Evolutionary conservation across 768 basidiomycete genomes (phyloP).

Genomic region (Pholiota microspora): DNA sequence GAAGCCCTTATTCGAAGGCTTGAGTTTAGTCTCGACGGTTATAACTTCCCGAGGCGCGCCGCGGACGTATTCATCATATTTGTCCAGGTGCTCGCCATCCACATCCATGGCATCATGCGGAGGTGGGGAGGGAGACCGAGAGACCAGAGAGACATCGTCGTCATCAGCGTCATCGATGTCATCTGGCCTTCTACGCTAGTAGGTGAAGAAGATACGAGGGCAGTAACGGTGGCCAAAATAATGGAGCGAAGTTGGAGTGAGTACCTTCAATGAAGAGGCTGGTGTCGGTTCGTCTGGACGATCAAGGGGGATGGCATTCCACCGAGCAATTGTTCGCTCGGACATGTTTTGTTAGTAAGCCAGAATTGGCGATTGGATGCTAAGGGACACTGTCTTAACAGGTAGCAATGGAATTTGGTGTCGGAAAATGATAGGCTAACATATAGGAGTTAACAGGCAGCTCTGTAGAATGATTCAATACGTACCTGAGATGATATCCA

Average conservation of each 20-base stretch:
- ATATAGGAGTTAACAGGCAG: not conserved
- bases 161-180: conserved; percentile 57
- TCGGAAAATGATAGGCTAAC: not conserved
- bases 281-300: conserved; percentile 21
- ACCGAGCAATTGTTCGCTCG: conserved; percentile 58
- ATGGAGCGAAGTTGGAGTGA: conserved; percentile 46
- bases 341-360: conserved; percentile 45
- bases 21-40: conserved; percentile 81
- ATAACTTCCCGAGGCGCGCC: conserved; percentile 59
- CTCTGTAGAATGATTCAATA: not conserved
- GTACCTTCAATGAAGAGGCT: conserved; percentile 59
- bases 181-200: conserved; percentile 64
- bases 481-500: not conserved
- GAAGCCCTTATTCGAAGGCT: conserved; percentile 78
- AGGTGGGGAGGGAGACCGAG: conserved; percentile 73
- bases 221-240: conserved; percentile 48
- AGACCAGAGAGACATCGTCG: conserved; percentile 70
- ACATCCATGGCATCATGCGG: conserved; percentile 50
- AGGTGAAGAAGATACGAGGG: conserved; percentile 47
- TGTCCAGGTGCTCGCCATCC: conserved; percentile 46
- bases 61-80: conserved; percentile 65
- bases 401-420: not conserved
- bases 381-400: too few relatives aligned
- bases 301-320: conserved; percentile 66
- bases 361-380: not conserved